Conservation (phyloP, 2,329 filamentous ascomycete genomes). For the Stylonectria norvegica region DNA sequence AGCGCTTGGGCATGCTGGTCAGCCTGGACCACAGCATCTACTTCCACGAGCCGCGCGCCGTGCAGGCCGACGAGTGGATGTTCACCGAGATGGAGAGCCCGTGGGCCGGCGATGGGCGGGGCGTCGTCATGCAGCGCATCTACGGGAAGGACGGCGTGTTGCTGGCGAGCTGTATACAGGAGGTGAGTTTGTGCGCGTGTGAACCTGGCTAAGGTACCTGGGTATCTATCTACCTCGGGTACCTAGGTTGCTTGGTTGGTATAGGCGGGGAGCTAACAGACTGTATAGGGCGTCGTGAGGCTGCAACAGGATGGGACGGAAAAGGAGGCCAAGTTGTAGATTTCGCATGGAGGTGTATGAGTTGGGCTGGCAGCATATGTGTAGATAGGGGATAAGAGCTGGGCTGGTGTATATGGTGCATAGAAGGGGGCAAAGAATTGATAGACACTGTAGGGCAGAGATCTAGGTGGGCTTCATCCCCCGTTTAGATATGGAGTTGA, state of each 20-base stretch:
- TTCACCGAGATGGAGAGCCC: slow-evolving; percentile 76
- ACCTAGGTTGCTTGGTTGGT: too few species aligned
- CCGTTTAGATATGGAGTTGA: too few species aligned
- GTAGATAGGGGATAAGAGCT: too few species aligned
- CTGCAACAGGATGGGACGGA: slow-evolving; percentile 42
- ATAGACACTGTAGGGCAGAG: too few species aligned
- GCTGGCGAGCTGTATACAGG: slow-evolving; percentile 76
- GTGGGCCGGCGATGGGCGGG: slow-evolving; percentile 75
- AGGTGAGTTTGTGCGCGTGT: slow-evolving; percentile 59
- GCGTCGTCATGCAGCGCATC: slow-evolving; percentile 72
- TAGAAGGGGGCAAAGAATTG: too few species aligned
- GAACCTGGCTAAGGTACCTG: too few species aligned
- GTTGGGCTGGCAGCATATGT: too few species aligned
- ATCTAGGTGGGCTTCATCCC: too few species aligned
- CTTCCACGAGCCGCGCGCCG: slow-evolving; percentile 58
- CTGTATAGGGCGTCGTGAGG: slow-evolving; percentile 40
- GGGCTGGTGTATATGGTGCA: too few species aligned
- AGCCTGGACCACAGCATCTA: slow-evolving; percentile 73
- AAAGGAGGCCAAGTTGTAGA: slow-evolving; percentile 33
- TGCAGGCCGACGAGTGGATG: slow-evolving; percentile 71
- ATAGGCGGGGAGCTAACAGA: neutral
- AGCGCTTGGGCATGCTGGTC: slow-evolving; percentile 79
- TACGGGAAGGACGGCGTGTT: slow-evolving; percentile 68
- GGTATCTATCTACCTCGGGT: too few species aligned
- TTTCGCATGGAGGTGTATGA: neutral